phyloP scores from a whole-genome alignment of 2,329 filamentous ascomycete genomes.

The Aureobasidium sp. region DNA sequence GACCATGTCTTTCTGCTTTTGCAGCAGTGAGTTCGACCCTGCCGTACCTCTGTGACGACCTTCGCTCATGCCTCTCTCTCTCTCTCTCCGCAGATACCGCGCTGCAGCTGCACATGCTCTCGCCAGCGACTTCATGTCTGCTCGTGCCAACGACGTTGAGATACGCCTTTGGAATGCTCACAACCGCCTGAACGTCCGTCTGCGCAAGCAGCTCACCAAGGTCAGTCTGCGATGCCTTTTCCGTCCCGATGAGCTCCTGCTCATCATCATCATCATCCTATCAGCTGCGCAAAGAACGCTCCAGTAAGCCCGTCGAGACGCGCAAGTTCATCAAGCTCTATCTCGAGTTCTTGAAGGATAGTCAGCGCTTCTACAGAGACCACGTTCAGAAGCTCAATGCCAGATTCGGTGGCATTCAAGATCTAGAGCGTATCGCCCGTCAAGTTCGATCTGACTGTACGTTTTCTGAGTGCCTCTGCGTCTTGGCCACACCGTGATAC shows the following conservation, averaged over 20 bases:
- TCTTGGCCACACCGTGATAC: neutral
- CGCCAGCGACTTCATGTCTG: slow-evolving; percentile 64
- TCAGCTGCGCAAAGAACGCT: slow-evolving; percentile 45
- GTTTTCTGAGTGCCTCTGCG: neutral
- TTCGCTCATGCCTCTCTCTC: neutral
- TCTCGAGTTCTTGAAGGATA: slow-evolving; percentile 75
- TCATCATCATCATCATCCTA: neutral
- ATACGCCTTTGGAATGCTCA: slow-evolving; percentile 72
- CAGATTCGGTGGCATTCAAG: slow-evolving; percentile 49
- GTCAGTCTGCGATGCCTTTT: slow-evolving; percentile 27
- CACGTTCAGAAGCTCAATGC: slow-evolving; percentile 71
- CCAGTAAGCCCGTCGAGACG: slow-evolving; percentile 53
- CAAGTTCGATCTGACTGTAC: slow-evolving; percentile 22
- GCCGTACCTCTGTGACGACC: neutral
- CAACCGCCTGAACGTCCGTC: slow-evolving; percentile 67
- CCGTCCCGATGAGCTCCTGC: slow-evolving; percentile 18
- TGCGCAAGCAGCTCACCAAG: slow-evolving; percentile 60
- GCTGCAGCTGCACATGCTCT: slow-evolving; percentile 64
- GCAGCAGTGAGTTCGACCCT: slow-evolving; percentile 12
- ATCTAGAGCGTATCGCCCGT: slow-evolving; percentile 51
- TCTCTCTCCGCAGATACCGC: slow-evolving; percentile 49
- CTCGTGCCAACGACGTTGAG: slow-evolving; percentile 59
- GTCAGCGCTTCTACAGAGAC: slow-evolving; percentile 80
- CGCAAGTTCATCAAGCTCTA: slow-evolving; percentile 79
- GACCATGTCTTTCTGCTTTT: slow-evolving; percentile 41